These are phyloP conservation scores for Mrakia hoshinonis DNA, from an alignment of 768 basidiomycete species.

Conservation along the genomic window DNA sequence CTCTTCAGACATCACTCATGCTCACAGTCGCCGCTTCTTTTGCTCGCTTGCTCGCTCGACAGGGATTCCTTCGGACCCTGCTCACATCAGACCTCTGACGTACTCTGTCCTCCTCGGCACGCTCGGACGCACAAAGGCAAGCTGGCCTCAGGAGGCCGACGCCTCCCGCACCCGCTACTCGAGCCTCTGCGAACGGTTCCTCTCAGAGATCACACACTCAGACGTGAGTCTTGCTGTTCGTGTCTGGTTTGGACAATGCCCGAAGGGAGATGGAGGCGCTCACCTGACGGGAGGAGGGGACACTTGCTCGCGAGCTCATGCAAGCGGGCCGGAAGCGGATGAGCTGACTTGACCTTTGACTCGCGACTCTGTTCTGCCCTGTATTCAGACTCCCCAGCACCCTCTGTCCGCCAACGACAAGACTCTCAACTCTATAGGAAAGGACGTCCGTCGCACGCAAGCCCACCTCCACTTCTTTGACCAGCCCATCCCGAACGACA, in stretches of 20 bases:
- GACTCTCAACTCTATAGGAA: conserved; percentile 31
- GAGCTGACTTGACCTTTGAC: neutral
- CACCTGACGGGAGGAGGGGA: no score
- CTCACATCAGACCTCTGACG: conserved; percentile 36
- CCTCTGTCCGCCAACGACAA: conserved; percentile 28
- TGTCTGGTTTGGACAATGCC: no score
- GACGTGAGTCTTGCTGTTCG: conserved; percentile 8
- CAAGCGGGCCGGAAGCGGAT: neutral
- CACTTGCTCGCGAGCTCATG: neutral
- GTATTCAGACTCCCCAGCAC: conserved; percentile 5
- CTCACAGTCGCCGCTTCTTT: neutral
- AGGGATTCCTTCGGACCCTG: conserved; percentile 38
- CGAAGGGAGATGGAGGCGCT: neutral
- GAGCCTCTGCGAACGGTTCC: conserved; percentile 15
- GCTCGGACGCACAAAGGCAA: conserved; percentile 31
- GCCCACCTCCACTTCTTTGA: conserved; percentile 31
- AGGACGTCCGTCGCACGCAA: conserved; percentile 33
- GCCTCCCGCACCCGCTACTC: conserved; percentile 33
- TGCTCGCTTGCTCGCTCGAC: neutral
- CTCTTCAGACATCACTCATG: neutral
- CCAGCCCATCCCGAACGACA: conserved; percentile 13
- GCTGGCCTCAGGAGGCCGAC: conserved; percentile 32
- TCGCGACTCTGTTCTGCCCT: neutral
- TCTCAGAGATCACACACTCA: neutral
- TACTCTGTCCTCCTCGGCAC: conserved; percentile 36